Conservation (phyloP, 163 green algal species). For the Scenedesmus sp. region DNA sequence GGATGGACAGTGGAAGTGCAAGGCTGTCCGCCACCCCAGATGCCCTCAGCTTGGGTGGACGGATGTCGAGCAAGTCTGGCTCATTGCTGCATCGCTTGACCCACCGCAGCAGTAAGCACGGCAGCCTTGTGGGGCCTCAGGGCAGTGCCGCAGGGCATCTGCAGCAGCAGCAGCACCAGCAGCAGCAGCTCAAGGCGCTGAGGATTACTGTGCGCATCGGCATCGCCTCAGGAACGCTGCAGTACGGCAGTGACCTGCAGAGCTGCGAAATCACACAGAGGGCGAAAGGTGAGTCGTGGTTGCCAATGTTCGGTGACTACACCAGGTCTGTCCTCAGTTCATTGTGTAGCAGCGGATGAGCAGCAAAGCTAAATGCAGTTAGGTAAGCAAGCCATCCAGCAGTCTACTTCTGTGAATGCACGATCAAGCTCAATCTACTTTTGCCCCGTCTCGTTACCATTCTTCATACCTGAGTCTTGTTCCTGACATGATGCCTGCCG, state of each 20-base stretch:
- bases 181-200: neutral
- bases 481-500: neutral
- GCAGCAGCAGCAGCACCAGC: neutral
- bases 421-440: neutral
- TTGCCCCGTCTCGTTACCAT: neutral
- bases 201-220: slow-evolving; percentile 66
- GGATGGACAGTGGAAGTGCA: neutral
- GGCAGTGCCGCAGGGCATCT: neutral
- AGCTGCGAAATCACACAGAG: neutral
- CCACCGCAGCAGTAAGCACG: neutral
- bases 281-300: slow-evolving; percentile 34
- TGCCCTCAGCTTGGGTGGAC: neutral
- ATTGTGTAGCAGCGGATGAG: neutral
- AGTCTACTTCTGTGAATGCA: neutral
- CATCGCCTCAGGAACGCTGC: slow-evolving; percentile 58
- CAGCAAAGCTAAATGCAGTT: neutral
- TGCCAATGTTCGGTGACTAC: neutral
- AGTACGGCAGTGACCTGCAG: slow-evolving; percentile 1
- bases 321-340: neutral
- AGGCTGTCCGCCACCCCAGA: neutral
- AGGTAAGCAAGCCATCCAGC: too few relatives aligned
- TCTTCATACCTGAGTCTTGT: neutral
- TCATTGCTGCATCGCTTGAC: slow-evolving; percentile 8
- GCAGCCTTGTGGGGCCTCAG: neutral
- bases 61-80: neutral